Percentiles rank a stretch among this genome's conserved stretches.
Conservation (phyloP, 441 rosid genomes). For the Aquilaria agallochum region DNA sequence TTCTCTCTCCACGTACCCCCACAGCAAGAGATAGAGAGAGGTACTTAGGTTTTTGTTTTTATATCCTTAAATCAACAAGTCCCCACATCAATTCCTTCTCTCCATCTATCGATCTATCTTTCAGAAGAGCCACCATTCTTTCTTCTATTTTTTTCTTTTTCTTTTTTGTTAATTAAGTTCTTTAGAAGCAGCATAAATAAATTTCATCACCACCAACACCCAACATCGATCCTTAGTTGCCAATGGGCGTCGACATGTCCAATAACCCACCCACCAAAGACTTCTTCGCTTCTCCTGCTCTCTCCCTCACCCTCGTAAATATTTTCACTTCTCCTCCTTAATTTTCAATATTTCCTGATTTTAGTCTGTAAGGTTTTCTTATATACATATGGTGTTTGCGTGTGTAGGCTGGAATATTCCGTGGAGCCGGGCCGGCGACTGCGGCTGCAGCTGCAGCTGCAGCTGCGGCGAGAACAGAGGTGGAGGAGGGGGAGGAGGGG, state of each 20-base stretch:
- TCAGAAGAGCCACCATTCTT: constrained; percentile 4
- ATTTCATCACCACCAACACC: constrained; percentile 13
- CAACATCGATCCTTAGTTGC: constrained; percentile 22
- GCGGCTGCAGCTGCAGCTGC: constrained; percentile 34
- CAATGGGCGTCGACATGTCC: constrained; percentile 94
- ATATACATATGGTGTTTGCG: background rate
- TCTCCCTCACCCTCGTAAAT: constrained; percentile 85
- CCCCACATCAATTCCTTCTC: constrained; percentile 34
- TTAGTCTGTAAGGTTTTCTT: background rate
- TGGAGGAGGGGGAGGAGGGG: constrained; percentile 48
- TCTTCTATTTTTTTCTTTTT: constrained; percentile 5
- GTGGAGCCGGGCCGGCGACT: constrained; percentile 49
- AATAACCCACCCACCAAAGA: constrained; percentile 86
- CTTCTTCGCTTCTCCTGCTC: constrained; percentile 96
- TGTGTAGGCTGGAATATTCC: constrained; percentile 85
- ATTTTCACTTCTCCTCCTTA: background rate
- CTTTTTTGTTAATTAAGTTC: background rate
- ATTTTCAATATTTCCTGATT: background rate
- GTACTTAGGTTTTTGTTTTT: constrained; percentile 46
- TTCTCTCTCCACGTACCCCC: background rate
- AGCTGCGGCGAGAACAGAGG: constrained; percentile 40
- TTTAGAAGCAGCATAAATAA: too few species aligned
- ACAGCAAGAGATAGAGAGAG: constrained; percentile 7
- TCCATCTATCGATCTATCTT: constrained; percentile 10
- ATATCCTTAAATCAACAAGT: constrained; percentile 73